These are phyloP conservation scores for Aspergillus conjunctus DNA, from an alignment of 495 filamentous ascomycete genomes.

Conservation along the genomic window DNA sequence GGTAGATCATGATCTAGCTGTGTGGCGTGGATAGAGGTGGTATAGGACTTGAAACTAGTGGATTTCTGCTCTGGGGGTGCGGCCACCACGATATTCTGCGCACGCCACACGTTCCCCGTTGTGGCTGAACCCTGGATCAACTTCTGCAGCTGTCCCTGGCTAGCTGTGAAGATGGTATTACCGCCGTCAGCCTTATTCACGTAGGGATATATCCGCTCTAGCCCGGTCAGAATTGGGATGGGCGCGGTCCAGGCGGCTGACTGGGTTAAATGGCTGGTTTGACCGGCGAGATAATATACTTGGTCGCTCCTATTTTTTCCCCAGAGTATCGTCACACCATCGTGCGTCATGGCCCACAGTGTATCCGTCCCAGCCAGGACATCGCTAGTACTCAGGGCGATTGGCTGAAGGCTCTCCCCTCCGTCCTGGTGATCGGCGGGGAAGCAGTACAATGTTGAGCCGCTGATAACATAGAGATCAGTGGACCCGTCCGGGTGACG, in stretches of 20 bases:
- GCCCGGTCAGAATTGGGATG: slow-evolving; percentile 7
- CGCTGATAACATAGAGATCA: slow-evolving; percentile 7
- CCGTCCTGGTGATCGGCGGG: neutral
- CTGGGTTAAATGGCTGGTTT: too few relatives aligned
- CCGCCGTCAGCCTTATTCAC: slow-evolving; percentile 9
- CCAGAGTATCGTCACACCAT: slow-evolving; percentile 1
- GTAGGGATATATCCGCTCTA: neutral
- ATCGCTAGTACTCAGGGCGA: neutral
- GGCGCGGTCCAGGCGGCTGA: slow-evolving; percentile 6
- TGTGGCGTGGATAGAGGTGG: slow-evolving; percentile 2
- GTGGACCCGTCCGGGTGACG: neutral
- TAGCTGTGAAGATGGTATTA: slow-evolving; percentile 12
- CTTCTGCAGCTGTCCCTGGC: neutral
- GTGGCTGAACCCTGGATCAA: neutral
- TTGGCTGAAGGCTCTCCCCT: neutral
- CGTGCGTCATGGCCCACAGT: slow-evolving; percentile 3
- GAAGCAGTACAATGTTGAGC: slow-evolving; percentile 7
- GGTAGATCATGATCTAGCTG: neutral
- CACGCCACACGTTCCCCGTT: neutral
- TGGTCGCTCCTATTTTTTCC: slow-evolving; percentile 2
- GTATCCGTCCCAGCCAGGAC: slow-evolving; percentile 4
- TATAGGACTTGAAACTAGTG: neutral
- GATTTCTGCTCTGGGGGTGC: neutral
- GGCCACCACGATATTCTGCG: neutral
- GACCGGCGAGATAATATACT: slow-evolving; percentile 7